These are phyloP conservation scores for Daldinia childiae DNA, from an alignment of 495 filamentous ascomycete genomes.

Conservation along the genomic window DNA sequence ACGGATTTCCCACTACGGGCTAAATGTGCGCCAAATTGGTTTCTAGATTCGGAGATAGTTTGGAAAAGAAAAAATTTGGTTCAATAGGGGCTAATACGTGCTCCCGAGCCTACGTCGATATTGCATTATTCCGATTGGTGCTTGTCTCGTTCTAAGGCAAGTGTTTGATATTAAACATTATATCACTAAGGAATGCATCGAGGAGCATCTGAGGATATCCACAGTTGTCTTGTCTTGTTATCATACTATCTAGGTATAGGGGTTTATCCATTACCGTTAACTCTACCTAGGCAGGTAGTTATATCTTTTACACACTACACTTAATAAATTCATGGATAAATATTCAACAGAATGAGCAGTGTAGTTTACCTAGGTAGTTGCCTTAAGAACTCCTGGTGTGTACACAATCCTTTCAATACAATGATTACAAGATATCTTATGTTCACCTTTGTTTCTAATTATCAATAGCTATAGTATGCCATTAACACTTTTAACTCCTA, in stretches of 20 bases:
- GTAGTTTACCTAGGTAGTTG: not conserved
- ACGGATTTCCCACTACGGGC: not conserved
- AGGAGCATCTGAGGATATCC: not conserved
- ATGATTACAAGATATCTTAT: too few relatives aligned
- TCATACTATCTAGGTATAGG: not conserved
- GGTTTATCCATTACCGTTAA: not conserved
- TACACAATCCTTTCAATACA: too few relatives aligned
- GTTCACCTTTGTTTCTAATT: not conserved
- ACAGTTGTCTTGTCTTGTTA: not conserved
- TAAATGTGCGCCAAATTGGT: not conserved
- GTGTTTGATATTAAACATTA: not conserved
- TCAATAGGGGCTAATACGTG: not conserved
- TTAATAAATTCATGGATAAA: not conserved
- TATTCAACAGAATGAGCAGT: not conserved
- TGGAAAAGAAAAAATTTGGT: not conserved
- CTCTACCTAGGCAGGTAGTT: not conserved
- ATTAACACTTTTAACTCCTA: not conserved
- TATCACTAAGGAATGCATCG: not conserved
- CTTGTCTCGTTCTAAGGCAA: not conserved
- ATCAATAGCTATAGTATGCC: not conserved
- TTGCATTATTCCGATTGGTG: not conserved
- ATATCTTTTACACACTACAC: not conserved
- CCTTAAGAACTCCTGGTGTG: not conserved
- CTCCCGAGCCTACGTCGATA: not conserved
- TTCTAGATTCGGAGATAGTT: not conserved